phyloP scores from a whole-genome alignment of 2,329 filamentous ascomycete genomes.

The Colletotrichum sp. region DNA sequence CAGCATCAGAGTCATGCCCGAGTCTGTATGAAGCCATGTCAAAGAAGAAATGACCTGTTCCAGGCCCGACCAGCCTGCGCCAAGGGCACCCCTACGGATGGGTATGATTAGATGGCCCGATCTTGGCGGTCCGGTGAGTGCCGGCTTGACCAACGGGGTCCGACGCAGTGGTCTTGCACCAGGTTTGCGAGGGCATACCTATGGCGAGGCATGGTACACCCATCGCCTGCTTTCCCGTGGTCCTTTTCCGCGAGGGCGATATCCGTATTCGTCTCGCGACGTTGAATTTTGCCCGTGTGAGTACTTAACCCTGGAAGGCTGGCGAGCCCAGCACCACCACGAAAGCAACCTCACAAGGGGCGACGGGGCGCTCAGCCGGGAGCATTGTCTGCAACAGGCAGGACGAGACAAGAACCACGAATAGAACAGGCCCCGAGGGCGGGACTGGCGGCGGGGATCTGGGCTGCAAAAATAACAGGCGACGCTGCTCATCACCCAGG shows the following conservation, averaged over 20 bases:
- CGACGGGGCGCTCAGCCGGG: not conserved
- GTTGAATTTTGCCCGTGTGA: not conserved
- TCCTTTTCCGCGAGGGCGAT: slow-evolving; percentile 4
- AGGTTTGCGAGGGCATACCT: not conserved
- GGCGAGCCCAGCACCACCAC: not conserved
- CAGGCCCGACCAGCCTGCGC: not conserved
- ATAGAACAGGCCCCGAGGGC: not conserved
- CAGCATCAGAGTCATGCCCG: not conserved
- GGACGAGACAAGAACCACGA: not conserved
- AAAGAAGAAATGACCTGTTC: not conserved
- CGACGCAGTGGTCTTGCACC: slow-evolving; percentile 10
- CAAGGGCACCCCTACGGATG: slow-evolving; percentile 13
- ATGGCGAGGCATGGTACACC: not conserved
- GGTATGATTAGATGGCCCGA: slow-evolving; percentile 1
- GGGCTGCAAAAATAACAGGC: not conserved
- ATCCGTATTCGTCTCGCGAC: not conserved
- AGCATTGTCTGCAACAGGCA: not conserved
- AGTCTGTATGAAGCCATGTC: not conserved
- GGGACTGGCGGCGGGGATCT: not conserved
- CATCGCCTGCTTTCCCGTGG: not conserved
- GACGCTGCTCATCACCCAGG: not conserved
- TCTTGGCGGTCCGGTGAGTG: slow-evolving; percentile 16
- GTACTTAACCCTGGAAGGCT: not conserved
- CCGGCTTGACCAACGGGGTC: slow-evolving; percentile 13
- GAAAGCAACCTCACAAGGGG: not conserved